Evolutionary conservation across 2,329 filamentous ascomycete species (phyloP), one percentile per base, ranked within the genome.

Genomic region (Metarhizium humberi): DNA sequence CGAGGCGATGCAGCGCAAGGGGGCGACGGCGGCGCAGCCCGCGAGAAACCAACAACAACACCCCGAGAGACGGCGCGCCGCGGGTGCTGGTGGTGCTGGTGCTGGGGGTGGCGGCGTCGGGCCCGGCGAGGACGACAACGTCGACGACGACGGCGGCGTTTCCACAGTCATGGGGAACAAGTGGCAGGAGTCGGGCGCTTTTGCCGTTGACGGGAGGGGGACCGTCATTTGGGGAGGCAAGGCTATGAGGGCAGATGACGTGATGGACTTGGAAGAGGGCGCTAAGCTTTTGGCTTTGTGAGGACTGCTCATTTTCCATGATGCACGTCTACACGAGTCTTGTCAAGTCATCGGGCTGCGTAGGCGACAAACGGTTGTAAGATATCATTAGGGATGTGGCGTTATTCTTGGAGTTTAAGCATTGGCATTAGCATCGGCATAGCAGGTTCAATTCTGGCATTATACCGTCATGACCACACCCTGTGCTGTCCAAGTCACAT

Each of bases 181-280:
- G 68, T 81, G 78, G 78, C 78, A 80, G 64, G 75, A 78, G 62
- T 72, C 75, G 2, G 77, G 78, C 0, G 72, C 76, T 2, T 81
- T 78, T 65, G 75, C 77, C 4, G 67, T 80, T 3, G 75, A 81
- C 56, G 73, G 73, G 1, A 69, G 72, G 14, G 77, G 76, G 8
- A 75, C 71, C 7, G 73, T 81, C 2, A 69, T 78, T 8, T 81
- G 74, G 75, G 77, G 74, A 3, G 72, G 72, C 4, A 79, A 78
- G 63, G 75, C 75, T 3, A 54, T 67, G 47, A 69, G 73, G 55
- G 73, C 73, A 2, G 78, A 80, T 59, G 78, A 80, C 63, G 63
- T 77, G 49, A 73, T 81, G 73, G 74, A 78, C 57, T 60, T 84
- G 68, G 83, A 86, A 50, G 71, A 71, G 25, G 77, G 72, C 3